A percentile compares a stretch with the other conserved stretches of the same genome.
phyloP scores from a whole-genome alignment of 108 stramenopile species.

The Poteriospumella lacustris region DNA sequence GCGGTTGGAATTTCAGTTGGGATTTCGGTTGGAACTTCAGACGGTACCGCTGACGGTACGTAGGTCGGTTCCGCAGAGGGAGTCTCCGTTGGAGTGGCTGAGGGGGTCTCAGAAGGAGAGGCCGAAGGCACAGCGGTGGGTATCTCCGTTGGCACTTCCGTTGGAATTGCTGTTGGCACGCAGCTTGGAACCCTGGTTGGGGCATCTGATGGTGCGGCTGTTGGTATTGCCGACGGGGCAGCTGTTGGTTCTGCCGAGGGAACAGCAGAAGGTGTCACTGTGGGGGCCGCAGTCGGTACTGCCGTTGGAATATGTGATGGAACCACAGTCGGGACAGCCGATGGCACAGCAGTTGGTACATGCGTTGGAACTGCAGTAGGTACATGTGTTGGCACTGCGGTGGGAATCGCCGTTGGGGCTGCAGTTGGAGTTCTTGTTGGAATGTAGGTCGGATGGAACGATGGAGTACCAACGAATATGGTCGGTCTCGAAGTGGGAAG shows the following conservation, averaged over 20 bases:
- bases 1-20: no score
- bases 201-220: not conserved
- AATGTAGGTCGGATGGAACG: not conserved
- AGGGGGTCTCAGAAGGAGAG: no score
- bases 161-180: no score
- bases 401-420: not conserved
- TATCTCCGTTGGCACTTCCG: no score
- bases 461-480: no score
- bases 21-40: no score
- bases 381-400: not conserved
- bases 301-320: not conserved
- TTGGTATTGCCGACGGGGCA: not conserved
- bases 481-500: no score
- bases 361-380: not conserved
- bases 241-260: not conserved
- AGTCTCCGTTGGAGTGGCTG: no score
- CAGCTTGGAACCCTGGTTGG: no score
- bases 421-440: not conserved
- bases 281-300: not conserved
- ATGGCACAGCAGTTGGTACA: not conserved
- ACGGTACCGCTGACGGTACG: no score
- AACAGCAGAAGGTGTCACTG: not conserved
- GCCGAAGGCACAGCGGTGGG: no score
- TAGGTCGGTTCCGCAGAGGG: no score
- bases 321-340: not conserved